Evolutionary conservation across 352 stramenopile genomes (phyloP), one percentile per base, ranked within the genome.

Genomic region (Phytopythium vexans): DNA sequence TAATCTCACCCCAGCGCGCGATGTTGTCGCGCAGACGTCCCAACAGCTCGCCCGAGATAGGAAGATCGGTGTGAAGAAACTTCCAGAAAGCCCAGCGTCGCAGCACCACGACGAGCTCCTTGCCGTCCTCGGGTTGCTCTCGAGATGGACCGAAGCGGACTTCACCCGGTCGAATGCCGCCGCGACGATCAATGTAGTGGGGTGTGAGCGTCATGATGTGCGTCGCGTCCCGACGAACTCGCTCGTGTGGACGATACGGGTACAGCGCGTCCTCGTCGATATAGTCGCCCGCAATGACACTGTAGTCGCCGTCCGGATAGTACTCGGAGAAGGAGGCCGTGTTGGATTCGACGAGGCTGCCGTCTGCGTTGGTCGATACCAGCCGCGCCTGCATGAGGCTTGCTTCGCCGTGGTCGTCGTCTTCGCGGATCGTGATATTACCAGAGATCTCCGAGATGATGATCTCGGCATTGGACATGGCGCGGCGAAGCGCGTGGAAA

Each of bases 381-480:
- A 84, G 73, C 9, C 75, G 72, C 53, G 74, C 72, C 34, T 86
- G 72, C 8, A 72, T 72, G n/a, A 80, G 49, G 45, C 70, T 68
- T 15, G 67, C 51, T 14, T 81, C 68, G 39, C 55, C 64, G 34
- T 74, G 53, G 53, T 81, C 68, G 53, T 84, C 70, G 37, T 84
- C 73, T 55, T 84, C 73, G 7, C 73, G 70, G 34, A 80, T 76
- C 35, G 70, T 83, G 15, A 84, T 64, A 35, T 78, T 62, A 6
- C 70, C 73, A 0, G 64, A 66, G 3, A 49, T 67, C 52, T 87
- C 76, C 8, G 76, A 79, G 49, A 84, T 74, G 45, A 69, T 82
- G 61, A 87, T 82, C 60, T 87, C 76, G 7, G 77, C 49, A 43
- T 85, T 84, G 37, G 56, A 58, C 12, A 65, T 66, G 44, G 72